Conservation (phyloP, 1,139 yeast genomes). For the Pneumocystis sp. region DNA sequence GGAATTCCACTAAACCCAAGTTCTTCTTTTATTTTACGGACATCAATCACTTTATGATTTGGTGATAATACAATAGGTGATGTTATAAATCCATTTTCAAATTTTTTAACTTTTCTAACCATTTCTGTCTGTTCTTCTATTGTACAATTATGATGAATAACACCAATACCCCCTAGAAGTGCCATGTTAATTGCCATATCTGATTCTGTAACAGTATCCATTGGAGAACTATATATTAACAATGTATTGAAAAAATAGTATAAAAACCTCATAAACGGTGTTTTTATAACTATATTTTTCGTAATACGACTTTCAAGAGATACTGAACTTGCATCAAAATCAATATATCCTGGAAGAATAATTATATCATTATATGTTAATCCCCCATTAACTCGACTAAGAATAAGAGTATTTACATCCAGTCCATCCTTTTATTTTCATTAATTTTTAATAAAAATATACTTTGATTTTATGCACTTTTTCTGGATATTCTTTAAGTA, state of each 20-base stretch:
- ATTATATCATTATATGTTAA: slow-evolving; percentile 93
- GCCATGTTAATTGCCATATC: slow-evolving; percentile 99
- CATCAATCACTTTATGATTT: slow-evolving; percentile 61
- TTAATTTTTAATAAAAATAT: not conserved
- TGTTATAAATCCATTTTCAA: slow-evolving; percentile 91
- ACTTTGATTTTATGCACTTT: not conserved
- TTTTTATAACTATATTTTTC: slow-evolving; percentile 74
- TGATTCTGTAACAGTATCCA: slow-evolving; percentile 97
- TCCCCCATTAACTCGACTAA: slow-evolving; percentile 83
- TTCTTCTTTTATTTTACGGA: slow-evolving; percentile 49
- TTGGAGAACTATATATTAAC: slow-evolving; percentile 50
- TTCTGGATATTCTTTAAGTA: not conserved
- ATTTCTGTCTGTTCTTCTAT: slow-evolving; percentile 96
- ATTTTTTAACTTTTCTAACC: slow-evolving; percentile 93
- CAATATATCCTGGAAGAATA: slow-evolving; percentile 63
- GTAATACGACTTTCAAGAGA: slow-evolving; percentile 73
- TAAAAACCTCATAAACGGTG: slow-evolving; percentile 59
- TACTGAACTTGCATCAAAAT: slow-evolving; percentile 69
- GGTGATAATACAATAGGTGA: slow-evolving; percentile 85
- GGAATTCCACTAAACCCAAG: slow-evolving; percentile 97
- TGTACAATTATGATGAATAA: slow-evolving; percentile 92
- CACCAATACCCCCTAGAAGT: slow-evolving; percentile 96
- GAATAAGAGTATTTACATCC: slow-evolving; percentile 70
- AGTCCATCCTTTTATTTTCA: slow-evolving; percentile 47
- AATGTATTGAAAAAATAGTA: not conserved